Conservation (phyloP, 148 eudicot genomes). For the Beta vulgaris region DNA sequence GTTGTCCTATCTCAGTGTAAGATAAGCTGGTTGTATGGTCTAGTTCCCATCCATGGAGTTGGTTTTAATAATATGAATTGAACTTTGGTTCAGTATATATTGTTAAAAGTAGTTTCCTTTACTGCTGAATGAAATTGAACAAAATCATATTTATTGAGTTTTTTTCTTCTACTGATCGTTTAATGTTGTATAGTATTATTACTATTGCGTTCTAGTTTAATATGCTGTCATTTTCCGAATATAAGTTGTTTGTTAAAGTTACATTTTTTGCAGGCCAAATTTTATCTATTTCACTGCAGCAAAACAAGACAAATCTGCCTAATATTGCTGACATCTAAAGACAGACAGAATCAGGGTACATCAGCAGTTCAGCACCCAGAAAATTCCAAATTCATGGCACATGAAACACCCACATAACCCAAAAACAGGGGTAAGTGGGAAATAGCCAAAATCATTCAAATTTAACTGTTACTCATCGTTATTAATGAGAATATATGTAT, state of each 20-base stretch:
- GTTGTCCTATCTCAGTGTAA: background rate
- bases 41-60: too few relatives aligned
- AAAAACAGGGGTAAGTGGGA: background rate
- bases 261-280: background rate
- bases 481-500: background rate
- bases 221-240: background rate
- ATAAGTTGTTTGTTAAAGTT: background rate
- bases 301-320: background rate
- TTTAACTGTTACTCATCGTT: background rate
- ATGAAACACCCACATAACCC: background rate
- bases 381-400: conserved; percentile 22
- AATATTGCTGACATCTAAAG: background rate
- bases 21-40: too few relatives aligned
- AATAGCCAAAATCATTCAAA: background rate
- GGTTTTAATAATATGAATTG: background rate
- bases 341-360: background rate
- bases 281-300: background rate
- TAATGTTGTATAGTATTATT: background rate
- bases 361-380: background rate
- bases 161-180: background rate
- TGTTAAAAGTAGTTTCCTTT: background rate
- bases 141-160: background rate
- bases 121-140: background rate
- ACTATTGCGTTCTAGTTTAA: background rate
- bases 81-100: background rate